Evolutionary conservation across 345 rosid species (phyloP), one percentile per base, ranked within the genome.

Genomic region (Pistacia vera): DNA sequence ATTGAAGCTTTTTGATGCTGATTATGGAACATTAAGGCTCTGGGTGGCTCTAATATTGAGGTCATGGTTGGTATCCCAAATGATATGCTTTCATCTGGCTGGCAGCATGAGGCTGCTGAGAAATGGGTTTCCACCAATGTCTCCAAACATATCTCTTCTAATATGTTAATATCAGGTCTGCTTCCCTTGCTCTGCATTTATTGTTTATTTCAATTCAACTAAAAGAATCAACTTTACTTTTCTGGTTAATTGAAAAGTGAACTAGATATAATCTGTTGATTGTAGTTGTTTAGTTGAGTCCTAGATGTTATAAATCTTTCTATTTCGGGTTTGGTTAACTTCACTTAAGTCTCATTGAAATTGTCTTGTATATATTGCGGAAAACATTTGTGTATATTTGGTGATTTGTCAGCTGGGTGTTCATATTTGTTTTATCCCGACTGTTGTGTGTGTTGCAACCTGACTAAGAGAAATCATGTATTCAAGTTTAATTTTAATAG

Each of bases 11-110:
- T 96, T 96, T 72, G 98, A 96, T 73, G 97, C 99, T 1, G 92
- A 94, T 35, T 89, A 88, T 66, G 90, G 79, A 30, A 83, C 89
- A 8, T 83, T 96, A 11, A 89, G 80, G 95, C 94, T 76, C 83
- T 96, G 22, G 91, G 97, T 8, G 87, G 76, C 77, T 79, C 97
- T 18, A 83, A 88, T 81, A 89, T 96, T 78, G 97, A 96, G 77
- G 97, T 96, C 60, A 96, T 96, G 99, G 97, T 96, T 18, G 99
- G 99, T 54, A 96, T 96, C 70, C 99, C 99, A 8, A 96, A 96
- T 66, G 99, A 96, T 73, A 85, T 92, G 97, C 95, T 96, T 13
- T 55, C 82, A 5, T 30, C 51, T 96, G 12, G 97, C 98, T 61
- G 12, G 80, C 28, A 91, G 90, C 77, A 76, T 84, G 67, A 90